Base-by-base conservation (phyloP, 805 yeast species). In the Millerago galiae region DNA sequence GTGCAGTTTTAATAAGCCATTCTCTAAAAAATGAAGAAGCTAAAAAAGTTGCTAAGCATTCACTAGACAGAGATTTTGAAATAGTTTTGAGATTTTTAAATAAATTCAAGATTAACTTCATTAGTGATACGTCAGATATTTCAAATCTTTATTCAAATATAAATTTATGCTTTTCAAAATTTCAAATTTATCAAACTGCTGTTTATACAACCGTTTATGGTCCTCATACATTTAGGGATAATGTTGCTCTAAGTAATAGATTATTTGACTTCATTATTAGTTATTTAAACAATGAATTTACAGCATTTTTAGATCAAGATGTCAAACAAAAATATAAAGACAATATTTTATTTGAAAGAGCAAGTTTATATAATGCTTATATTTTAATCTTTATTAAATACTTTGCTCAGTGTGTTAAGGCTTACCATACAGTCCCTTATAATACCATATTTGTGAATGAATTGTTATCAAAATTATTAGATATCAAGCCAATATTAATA, bases 361-460 rank as follows among this genome's bases (percentile, higher is more conserved):
- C 59, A 3, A 40, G 41, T 12, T 12, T 50, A 4, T 48, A 54
- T 26, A 50, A 54, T 37, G 44, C 45, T 17, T 50, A 48, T 27
- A 46, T 56, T 37, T 48, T 46, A 28, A 42, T 51, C 7, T 55
- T 55, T 34, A 50, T 56, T 33, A 42, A 44, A 26, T 53, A 55
- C 35, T 56, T 47, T 41, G 53, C 54, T 16, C 67, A 64, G 44
- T 59, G 61, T 45, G 56, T 61, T 38, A 60, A 59, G 42, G 42
- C 61, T 11, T 57, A 61, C 37, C 60, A 62, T 39, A 54, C 60
- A 7, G 59, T 62, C 8, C 54, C 65, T 4, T 65, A 65, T 46
- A 50, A 51, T 25, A 41, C 58, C 1, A 41, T 30, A 1, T 58
- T 65, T 41, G 48, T 62, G 47, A 35, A 30, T 17, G 70, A 65